Evolutionary conservation across 2,329 filamentous ascomycete species (phyloP), one percentile per base, ranked within the genome.

Genomic region (Monosporascus sp.): DNA sequence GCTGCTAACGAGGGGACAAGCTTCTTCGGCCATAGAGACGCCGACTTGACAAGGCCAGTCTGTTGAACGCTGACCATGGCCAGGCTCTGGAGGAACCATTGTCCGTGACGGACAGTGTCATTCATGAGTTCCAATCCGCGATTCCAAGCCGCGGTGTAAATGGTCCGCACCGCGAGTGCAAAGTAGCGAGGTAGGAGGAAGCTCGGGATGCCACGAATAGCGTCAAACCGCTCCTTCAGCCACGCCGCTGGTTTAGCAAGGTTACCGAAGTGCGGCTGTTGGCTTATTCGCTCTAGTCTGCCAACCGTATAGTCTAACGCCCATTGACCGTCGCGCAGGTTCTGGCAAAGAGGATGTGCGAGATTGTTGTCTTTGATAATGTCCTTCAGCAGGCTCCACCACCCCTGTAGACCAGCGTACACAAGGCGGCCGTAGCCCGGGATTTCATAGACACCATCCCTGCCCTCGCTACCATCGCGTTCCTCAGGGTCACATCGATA

Each of bases 381-480:
- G 53, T 88, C 79, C 62, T 90, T 86, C 42, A 99, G 74, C 1
- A 96, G 77, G 67, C 91, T 97, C 91, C 93, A 96, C 93, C 94
- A 99, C 38, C 95, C 95, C 69, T 99, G 94, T n/a, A 99, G 79
- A 55, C 94, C 94, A 55, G 93, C 93, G 69, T 97, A 99, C 2
- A 97, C 89, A 42, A 97, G 80, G 54, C 88, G 84, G 2, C 92
- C 93, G 65, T 91, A 78, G 1, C 86, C 85, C 1, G 94, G 94
- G 58, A 99, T 87, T 50, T 85, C 82, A 72, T 97, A 99, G 8
- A 86, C 85, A n/a, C 94, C 93, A 67, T 97, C 90, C 54, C 82
- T 80, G 4, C 90, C 90, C 49, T 80, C 81, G 58, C 88, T 96
- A 6, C 82, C 83, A 60, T 94, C 90, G 47, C 83, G 82, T 70